A percentile compares a stretch with the other conserved stretches of the same genome.
These are phyloP conservation scores for Boletus rubescentipes DNA, from an alignment of 768 basidiomycete species.

Conservation along the genomic window DNA sequence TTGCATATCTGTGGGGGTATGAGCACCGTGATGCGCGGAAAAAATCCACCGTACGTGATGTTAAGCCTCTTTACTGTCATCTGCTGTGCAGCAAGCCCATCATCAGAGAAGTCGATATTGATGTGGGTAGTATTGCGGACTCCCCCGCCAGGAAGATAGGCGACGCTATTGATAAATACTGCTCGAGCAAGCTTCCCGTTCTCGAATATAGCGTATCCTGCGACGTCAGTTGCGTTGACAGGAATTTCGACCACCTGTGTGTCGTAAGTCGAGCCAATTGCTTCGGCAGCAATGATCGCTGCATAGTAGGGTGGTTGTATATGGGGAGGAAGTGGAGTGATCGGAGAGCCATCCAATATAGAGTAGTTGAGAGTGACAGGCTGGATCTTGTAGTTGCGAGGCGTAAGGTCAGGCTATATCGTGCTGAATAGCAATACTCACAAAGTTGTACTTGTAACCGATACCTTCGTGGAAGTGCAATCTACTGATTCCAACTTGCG, in stretches of 20 bases:
- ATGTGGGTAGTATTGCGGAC: slow-evolving; percentile 44
- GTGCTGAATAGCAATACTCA: slow-evolving; percentile 14
- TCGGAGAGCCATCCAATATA: slow-evolving; percentile 51
- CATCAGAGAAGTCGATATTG: slow-evolving; percentile 38
- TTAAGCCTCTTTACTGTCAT: slow-evolving; percentile 50
- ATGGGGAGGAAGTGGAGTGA: slow-evolving; percentile 55
- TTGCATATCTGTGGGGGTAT: slow-evolving; percentile 40
- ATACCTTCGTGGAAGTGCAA: slow-evolving; percentile 67
- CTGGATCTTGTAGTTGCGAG: slow-evolving; percentile 49
- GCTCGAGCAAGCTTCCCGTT: slow-evolving; percentile 42
- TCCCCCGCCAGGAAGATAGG: slow-evolving; percentile 41
- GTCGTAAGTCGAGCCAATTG: slow-evolving; percentile 47
- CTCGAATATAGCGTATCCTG: slow-evolving; percentile 67
- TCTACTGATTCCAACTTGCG: slow-evolving; percentile 52
- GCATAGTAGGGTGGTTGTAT: slow-evolving; percentile 69
- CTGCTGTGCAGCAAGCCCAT: slow-evolving; percentile 21
- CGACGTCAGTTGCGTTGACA: slow-evolving; percentile 45
- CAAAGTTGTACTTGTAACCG: slow-evolving; percentile 71
- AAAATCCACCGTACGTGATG: slow-evolving; percentile 37
- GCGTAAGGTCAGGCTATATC: background rate
- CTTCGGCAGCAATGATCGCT: slow-evolving; percentile 58
- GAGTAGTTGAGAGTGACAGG: slow-evolving; percentile 58
- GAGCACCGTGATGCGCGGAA: background rate
- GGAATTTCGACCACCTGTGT: slow-evolving; percentile 47
- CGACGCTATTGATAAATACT: slow-evolving; percentile 58